These are phyloP conservation scores for Knoxdaviesia proteae DNA, from an alignment of 2,329 filamentous ascomycete species.

Conservation along the genomic window DNA sequence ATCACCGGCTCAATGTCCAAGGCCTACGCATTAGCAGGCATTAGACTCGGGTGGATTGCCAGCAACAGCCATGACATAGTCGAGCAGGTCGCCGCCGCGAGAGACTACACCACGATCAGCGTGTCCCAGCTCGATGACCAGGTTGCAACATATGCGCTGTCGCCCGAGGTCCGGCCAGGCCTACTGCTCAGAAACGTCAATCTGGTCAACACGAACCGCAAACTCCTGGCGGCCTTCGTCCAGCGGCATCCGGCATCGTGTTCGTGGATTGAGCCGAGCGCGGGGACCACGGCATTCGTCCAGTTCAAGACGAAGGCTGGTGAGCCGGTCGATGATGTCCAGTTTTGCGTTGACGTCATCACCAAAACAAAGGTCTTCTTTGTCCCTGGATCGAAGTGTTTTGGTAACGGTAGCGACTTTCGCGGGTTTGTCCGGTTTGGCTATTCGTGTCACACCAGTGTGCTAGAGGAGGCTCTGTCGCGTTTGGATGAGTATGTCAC, in stretches of 20 bases:
- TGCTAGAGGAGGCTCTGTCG: slow-evolving; percentile 45
- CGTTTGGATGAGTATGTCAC: slow-evolving; percentile 19
- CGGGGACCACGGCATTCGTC: slow-evolving; percentile 63
- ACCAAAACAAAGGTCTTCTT: slow-evolving; percentile 53
- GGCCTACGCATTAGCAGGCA: slow-evolving; percentile 63
- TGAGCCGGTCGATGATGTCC: slow-evolving; percentile 47
- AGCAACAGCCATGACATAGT: slow-evolving; percentile 42
- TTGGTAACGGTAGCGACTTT: slow-evolving; percentile 46
- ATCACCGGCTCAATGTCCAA: slow-evolving; percentile 71
- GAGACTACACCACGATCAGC: slow-evolving; percentile 73
- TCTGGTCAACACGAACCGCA: slow-evolving; percentile 47
- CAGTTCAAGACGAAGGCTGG: slow-evolving; percentile 37
- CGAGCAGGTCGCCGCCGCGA: slow-evolving; percentile 37
- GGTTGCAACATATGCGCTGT: slow-evolving; percentile 56
- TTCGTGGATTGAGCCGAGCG: slow-evolving; percentile 53
- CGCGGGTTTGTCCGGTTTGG: slow-evolving; percentile 59
- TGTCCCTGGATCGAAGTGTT: slow-evolving; percentile 51
- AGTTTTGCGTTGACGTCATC: slow-evolving; percentile 48
- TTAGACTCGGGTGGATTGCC: slow-evolving; percentile 68
- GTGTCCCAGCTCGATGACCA: slow-evolving; percentile 68
- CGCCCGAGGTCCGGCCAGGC: slow-evolving; percentile 17
- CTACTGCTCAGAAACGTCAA: slow-evolving; percentile 36
- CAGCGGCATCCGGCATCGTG: slow-evolving; percentile 40
- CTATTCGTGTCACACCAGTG: slow-evolving; percentile 49
- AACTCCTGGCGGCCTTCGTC: slow-evolving; percentile 45